A percentile compares a stretch with the other conserved stretches of the same genome.
Conservation (phyloP, 2,329 filamentous ascomycete genomes). For the Sporothrix mexicana region DNA sequence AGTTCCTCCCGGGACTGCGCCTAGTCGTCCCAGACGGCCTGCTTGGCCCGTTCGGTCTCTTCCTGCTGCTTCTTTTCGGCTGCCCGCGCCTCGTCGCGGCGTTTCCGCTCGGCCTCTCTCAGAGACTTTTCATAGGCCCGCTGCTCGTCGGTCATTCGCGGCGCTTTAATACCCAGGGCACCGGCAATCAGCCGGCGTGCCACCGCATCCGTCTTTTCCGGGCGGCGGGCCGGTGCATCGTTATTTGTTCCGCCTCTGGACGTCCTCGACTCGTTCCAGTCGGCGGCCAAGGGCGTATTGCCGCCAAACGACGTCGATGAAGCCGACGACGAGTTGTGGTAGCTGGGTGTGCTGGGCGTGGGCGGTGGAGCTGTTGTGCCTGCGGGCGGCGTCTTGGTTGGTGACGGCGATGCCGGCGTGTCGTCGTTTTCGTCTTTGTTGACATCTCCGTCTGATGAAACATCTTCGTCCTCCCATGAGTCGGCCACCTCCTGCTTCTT, state of each 20-base stretch:
- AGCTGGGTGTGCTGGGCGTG: slow-evolving; percentile 66
- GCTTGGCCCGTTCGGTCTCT: slow-evolving; percentile 76
- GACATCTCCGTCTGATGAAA: slow-evolving; percentile 54
- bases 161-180: slow-evolving; percentile 79
- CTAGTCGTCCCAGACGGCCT: slow-evolving; percentile 83
- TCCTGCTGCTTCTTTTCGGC: slow-evolving; percentile 65
- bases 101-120: slow-evolving; percentile 82
- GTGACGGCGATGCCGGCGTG: slow-evolving; percentile 38
- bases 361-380: slow-evolving; percentile 63
- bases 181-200: slow-evolving; percentile 89
- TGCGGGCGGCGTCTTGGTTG: neutral
- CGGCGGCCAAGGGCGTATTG: slow-evolving; percentile 13
- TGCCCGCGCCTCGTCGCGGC: slow-evolving; percentile 72
- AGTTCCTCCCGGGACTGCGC: slow-evolving; percentile 15
- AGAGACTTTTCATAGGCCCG: slow-evolving; percentile 81
- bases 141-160: slow-evolving; percentile 86
- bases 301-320: slow-evolving; percentile 16
- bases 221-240: slow-evolving; percentile 51
- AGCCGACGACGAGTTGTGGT: slow-evolving; percentile 37
- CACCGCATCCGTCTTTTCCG: slow-evolving; percentile 93
- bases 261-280: slow-evolving; percentile 16
- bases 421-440: neutral
- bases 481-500: slow-evolving; percentile 61
- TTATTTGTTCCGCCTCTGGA: neutral
- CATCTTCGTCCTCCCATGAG: slow-evolving; percentile 78